phyloP scores from a whole-genome alignment of 2,329 filamentous ascomycete species.

The Trichoderma atroviride region DNA sequence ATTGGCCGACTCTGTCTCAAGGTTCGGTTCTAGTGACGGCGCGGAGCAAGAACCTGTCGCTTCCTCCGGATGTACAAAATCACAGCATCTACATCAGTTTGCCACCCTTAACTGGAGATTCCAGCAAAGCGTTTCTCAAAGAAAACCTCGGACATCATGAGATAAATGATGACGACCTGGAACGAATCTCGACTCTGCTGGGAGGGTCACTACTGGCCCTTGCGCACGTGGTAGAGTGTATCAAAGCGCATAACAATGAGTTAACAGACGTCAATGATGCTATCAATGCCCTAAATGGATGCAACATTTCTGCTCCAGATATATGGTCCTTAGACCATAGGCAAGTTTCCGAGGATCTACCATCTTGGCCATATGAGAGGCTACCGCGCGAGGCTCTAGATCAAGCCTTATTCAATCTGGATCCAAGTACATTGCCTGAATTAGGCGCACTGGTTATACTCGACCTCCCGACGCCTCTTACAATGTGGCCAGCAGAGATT shows the following conservation, averaged over 20 bases:
- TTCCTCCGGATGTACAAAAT: neutral
- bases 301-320: neutral
- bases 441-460: too few relatives aligned
- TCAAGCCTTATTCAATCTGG: too few relatives aligned
- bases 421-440: too few relatives aligned
- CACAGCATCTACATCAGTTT: neutral
- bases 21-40: neutral
- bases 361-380: too few relatives aligned
- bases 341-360: too few relatives aligned
- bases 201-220: neutral
- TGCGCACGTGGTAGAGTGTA: neutral
- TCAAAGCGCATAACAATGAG: too few relatives aligned
- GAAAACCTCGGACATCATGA: neutral
- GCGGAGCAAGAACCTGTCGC: neutral
- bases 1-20: neutral
- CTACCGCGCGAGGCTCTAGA: too few relatives aligned
- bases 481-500: neutral
- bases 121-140: neutral
- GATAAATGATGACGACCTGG: neutral
- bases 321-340: too few relatives aligned
- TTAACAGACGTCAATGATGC: neutral
- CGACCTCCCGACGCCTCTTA: too few relatives aligned
- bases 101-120: neutral
- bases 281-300: neutral
- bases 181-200: neutral